Conservation (phyloP, 192 early-diverging fungal species). For the Dispira simplex region DNA sequence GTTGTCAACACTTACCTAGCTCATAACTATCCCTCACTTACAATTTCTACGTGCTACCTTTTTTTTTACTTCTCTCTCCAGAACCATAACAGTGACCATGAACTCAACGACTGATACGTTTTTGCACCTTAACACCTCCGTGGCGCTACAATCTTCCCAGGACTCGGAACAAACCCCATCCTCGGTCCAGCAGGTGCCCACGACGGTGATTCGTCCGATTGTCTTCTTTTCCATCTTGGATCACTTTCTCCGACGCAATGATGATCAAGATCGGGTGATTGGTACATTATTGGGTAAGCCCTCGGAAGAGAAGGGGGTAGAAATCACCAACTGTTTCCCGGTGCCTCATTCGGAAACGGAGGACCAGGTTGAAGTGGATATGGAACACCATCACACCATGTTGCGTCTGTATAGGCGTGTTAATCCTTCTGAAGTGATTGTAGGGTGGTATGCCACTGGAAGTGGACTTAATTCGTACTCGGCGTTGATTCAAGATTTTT, state of each 20-base stretch:
- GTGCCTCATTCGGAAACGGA: slow-evolving; percentile 63
- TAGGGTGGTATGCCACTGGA: slow-evolving; percentile 88
- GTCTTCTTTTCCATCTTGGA: slow-evolving; percentile 87
- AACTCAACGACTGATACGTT: too few species aligned
- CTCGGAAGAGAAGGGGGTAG: slow-evolving; percentile 79
- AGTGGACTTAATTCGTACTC: slow-evolving; percentile 42
- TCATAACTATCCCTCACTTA: too few species aligned
- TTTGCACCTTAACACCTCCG: too few species aligned
- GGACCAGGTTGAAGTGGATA: slow-evolving; percentile 73
- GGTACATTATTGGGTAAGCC: slow-evolving; percentile 82
- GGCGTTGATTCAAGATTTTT: slow-evolving; percentile 65
- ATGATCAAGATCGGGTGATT: slow-evolving; percentile 67
- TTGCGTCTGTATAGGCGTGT: slow-evolving; percentile 76
- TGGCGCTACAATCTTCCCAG: too few species aligned
- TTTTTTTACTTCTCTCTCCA: too few species aligned
- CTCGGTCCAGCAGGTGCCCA: slow-evolving; percentile 14
- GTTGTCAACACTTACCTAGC: too few species aligned
- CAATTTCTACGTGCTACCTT: too few species aligned
- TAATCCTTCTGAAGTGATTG: slow-evolving; percentile 75
- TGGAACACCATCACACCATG: slow-evolving; percentile 79
- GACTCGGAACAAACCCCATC: too few species aligned
- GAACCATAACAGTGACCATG: too few species aligned
- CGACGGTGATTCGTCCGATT: slow-evolving; percentile 53
- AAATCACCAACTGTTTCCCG: slow-evolving; percentile 79
- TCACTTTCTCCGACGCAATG: slow-evolving; percentile 77